These are phyloP conservation scores for Oryza nivara DNA, from an alignment of 176 grass and related monocot genomes.

Conservation along the genomic window DNA sequence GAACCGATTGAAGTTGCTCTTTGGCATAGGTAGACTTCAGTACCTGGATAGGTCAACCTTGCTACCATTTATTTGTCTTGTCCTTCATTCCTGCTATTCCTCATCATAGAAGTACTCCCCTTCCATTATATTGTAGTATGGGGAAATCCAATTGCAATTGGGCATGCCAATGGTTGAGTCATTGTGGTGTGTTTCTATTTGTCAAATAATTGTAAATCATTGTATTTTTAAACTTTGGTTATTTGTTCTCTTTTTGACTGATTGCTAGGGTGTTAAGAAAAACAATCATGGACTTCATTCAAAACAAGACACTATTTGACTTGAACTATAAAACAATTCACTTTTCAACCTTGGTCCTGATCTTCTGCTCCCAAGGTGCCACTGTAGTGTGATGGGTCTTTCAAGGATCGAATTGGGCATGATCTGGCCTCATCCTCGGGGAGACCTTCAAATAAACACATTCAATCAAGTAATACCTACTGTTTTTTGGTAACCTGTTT, in stretches of 20 bases:
- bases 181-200: not conserved
- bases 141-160: not conserved
- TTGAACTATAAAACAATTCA: too few species aligned
- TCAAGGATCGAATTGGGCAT: not conserved
- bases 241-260: not conserved
- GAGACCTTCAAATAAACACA: not conserved
- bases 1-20: not conserved
- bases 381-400: not conserved
- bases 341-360: not conserved
- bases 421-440: not conserved
- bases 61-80: not conserved
- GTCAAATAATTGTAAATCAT: not conserved
- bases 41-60: not conserved
- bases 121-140: not conserved
- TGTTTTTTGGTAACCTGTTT: too few species aligned
- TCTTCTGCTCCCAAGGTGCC: not conserved
- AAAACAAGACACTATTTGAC: too few species aligned
- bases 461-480: too few species aligned
- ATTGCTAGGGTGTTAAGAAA: too few species aligned
- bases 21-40: not conserved
- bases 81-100: not conserved
- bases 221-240: not conserved
- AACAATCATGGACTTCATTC: not conserved
- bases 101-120: not conserved
- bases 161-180: not conserved